A percentile compares a stretch with the other conserved stretches of the same genome.
Evolutionary conservation across 2,329 filamentous ascomycete species (phyloP).

Genomic region (Cercospora janseana): DNA sequence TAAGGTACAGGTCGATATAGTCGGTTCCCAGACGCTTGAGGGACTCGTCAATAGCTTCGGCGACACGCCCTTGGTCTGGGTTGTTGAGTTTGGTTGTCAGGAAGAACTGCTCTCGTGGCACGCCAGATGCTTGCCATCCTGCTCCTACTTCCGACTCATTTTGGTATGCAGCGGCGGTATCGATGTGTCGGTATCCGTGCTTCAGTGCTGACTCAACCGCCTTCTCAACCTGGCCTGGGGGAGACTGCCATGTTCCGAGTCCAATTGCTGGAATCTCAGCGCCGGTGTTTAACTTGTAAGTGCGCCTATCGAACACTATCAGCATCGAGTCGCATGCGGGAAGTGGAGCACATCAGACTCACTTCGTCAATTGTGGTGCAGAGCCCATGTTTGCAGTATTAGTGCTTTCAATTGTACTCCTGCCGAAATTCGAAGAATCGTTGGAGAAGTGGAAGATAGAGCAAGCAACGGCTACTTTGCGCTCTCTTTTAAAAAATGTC

Average conservation of each 20-base stretch:
- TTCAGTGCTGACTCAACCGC: slow-evolving; percentile 67
- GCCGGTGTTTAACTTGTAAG: slow-evolving; percentile 58
- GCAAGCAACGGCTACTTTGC: background rate
- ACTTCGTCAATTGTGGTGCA: slow-evolving; percentile 46
- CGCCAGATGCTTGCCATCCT: slow-evolving; percentile 65
- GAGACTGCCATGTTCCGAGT: slow-evolving; percentile 76
- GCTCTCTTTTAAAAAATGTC: slow-evolving; percentile 3
- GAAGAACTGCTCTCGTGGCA: slow-evolving; percentile 67
- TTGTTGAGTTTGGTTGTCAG: slow-evolving; percentile 83
- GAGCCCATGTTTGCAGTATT: slow-evolving; percentile 18
- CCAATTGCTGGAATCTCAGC: slow-evolving; percentile 75
- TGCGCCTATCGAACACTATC: slow-evolving; percentile 13
- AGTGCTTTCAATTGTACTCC: background rate
- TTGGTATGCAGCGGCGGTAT: slow-evolving; percentile 73
- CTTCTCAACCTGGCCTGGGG: slow-evolving; percentile 64
- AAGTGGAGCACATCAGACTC: background rate
- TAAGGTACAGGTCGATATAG: slow-evolving; percentile 69
- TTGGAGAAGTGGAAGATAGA: background rate
- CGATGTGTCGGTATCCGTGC: slow-evolving; percentile 60
- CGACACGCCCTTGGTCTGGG: slow-evolving; percentile 69
- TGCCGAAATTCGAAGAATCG: background rate
- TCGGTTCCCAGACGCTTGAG: slow-evolving; percentile 61
- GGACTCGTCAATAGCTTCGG: slow-evolving; percentile 59
- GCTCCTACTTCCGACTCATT: slow-evolving; percentile 73
- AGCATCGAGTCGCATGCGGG: background rate